These are phyloP conservation scores for Russula sp. DNA, from an alignment of 768 basidiomycete species.

Conservation along the genomic window DNA sequence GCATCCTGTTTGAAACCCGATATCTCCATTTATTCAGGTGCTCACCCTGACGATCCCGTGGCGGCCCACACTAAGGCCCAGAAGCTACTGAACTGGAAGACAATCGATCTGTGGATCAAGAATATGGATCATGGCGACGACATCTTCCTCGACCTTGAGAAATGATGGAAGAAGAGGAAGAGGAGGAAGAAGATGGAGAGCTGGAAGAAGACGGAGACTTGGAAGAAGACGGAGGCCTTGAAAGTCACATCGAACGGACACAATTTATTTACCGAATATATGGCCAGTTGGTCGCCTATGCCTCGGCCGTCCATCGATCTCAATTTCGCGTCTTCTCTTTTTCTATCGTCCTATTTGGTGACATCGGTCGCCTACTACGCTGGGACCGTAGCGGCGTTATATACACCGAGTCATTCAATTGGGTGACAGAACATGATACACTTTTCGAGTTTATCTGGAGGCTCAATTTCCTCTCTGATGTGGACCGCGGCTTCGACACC, in stretches of 20 bases:
- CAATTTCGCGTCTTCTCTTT: slow-evolving; percentile 10
- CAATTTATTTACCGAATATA: background rate
- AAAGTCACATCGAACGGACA: background rate
- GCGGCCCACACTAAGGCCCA: background rate
- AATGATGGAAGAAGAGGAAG: background rate
- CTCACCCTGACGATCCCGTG: background rate
- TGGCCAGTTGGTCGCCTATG: slow-evolving; percentile 2
- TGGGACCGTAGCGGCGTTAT: slow-evolving; percentile 11
- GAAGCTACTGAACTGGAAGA: slow-evolving; percentile 4
- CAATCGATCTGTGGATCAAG: slow-evolving; percentile 2
- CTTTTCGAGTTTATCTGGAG: slow-evolving; percentile 14
- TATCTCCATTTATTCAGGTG: background rate
- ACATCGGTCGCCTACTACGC: slow-evolving; percentile 2
- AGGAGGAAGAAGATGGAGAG: no score
- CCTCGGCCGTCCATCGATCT: background rate
- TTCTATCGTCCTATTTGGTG: background rate
- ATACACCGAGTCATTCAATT: slow-evolving; percentile 11
- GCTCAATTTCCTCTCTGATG: slow-evolving; percentile 1
- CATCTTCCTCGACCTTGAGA: background rate
- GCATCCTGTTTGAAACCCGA: background rate
- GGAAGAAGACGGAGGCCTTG: background rate
- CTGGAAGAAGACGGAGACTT: background rate
- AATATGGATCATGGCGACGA: background rate
- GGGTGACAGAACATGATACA: background rate
- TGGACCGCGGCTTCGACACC: background rate